Evolutionary conservation across 2,329 filamentous ascomycete genomes (phyloP).

Genomic region (Xylariaceae sp.): DNA sequence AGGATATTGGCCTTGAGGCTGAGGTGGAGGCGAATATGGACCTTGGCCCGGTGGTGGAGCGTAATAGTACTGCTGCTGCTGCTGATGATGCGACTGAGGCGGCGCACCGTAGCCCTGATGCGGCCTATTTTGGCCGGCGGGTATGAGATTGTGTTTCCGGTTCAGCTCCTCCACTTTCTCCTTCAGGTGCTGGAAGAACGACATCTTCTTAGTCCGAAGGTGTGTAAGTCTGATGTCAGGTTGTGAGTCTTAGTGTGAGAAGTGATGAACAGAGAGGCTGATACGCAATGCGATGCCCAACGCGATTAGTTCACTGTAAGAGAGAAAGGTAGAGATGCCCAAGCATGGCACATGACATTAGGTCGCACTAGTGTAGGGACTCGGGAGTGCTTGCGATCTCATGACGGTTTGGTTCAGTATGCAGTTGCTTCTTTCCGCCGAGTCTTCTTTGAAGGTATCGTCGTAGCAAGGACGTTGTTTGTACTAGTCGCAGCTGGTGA

Average conservation of each 20-base stretch:
- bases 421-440: no score
- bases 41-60: conserved; percentile 20
- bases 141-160: conserved; percentile 27
- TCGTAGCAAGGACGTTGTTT: no score
- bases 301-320: no score
- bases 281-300: no score
- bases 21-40: conserved; percentile 13
- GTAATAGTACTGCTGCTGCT: conserved; percentile 20
- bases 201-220: conserved; percentile 15
- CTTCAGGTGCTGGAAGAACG: conserved; percentile 37
- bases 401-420: no score
- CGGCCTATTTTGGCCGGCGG: conserved; percentile 21
- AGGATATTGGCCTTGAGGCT: conserved; percentile 14
- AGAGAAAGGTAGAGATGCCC: no score
- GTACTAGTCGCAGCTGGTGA: no score
- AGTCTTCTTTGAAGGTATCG: no score
- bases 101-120: conserved; percentile 18
- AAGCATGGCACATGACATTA: no score
- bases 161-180: conserved; percentile 36
- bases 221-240: neutral
- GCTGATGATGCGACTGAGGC: conserved; percentile 7
- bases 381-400: no score
- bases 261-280: no score
- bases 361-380: no score
- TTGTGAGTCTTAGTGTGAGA: neutral